Percentiles rank a stretch among this genome's conserved stretches.
Conservation (phyloP, 1,284 basidiomycete genomes). For the Trametes versicolor region DNA sequence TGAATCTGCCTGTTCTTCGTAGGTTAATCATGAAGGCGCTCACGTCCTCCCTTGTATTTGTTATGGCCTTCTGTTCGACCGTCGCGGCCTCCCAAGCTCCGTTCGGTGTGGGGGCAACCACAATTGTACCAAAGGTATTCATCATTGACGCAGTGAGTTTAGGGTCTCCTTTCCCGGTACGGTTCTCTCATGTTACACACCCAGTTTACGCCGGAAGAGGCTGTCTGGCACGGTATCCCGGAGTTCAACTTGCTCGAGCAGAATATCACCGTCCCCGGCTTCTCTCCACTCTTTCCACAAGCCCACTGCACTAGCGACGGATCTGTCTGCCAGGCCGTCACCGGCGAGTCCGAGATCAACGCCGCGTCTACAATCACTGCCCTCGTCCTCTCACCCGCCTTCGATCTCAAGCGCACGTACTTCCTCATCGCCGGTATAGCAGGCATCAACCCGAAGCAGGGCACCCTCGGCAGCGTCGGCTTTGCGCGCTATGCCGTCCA, state of each 20-base stretch:
- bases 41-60: too few relatives aligned
- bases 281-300: constrained; percentile 55
- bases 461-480: constrained; percentile 53
- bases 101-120: too few relatives aligned
- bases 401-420: constrained; percentile 56
- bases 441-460: constrained; percentile 53
- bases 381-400: constrained; percentile 47
- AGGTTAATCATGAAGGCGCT: too few relatives aligned
- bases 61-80: too few relatives aligned
- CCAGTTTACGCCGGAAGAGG: constrained; percentile 29
- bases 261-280: constrained; percentile 49
- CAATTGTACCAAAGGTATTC: not conserved
- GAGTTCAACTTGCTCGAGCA: constrained; percentile 47
- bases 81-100: too few relatives aligned
- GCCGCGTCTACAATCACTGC: constrained; percentile 53
- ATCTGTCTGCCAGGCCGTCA: constrained; percentile 51
- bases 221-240: constrained; percentile 32
- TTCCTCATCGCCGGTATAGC: constrained; percentile 59
- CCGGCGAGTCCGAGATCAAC: constrained; percentile 56
- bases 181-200: too few relatives aligned
- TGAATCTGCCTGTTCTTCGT: too few relatives aligned
- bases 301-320: constrained; percentile 52
- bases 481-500: constrained; percentile 57
- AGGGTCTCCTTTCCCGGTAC: not conserved
- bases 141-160: constrained; percentile 29